Percentiles rank a stretch among this genome's conserved stretches.
These are phyloP conservation scores for Phyllosticta ampelicida DNA, from an alignment of 2,329 filamentous ascomycete species.

Conservation along the genomic window DNA sequence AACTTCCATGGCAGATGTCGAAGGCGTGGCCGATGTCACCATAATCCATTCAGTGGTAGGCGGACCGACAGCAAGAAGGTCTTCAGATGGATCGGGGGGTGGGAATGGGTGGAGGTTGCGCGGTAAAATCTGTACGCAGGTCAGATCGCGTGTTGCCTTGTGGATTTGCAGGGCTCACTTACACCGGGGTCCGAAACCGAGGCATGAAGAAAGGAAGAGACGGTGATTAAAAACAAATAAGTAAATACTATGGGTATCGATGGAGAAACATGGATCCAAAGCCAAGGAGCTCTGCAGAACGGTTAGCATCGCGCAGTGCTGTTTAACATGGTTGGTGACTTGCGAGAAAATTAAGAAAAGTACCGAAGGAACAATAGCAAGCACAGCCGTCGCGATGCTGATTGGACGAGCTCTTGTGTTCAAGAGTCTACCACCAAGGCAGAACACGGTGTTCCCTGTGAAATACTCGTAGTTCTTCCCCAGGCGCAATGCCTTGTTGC, in stretches of 20 bases:
- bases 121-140: slow-evolving; percentile 60
- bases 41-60: slow-evolving; percentile 89
- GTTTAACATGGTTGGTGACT: slow-evolving; percentile 22
- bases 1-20: slow-evolving; percentile 86
- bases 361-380: slow-evolving; percentile 66
- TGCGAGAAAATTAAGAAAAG: slow-evolving; percentile 79
- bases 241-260: slow-evolving; percentile 82
- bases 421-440: slow-evolving; percentile 71
- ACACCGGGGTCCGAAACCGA: slow-evolving; percentile 88
- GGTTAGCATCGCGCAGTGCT: slow-evolving; percentile 15
- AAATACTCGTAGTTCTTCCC: slow-evolving; percentile 87
- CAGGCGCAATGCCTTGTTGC: slow-evolving; percentile 22
- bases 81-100: slow-evolving; percentile 61
- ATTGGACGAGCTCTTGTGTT: slow-evolving; percentile 81
- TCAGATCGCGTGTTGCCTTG: background rate
- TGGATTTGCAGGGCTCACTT: slow-evolving; percentile 37
- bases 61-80: slow-evolving; percentile 71
- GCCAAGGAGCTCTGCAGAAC: slow-evolving; percentile 53
- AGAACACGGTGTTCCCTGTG: slow-evolving; percentile 86
- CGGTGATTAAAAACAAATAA: slow-evolving; percentile 81
- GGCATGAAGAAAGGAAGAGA: slow-evolving; percentile 90
- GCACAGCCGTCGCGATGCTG: slow-evolving; percentile 72
- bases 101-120: slow-evolving; percentile 86
- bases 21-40: slow-evolving; percentile 66
- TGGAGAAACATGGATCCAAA: slow-evolving; percentile 79